A percentile compares a stretch with the other conserved stretches of the same genome.
These are phyloP conservation scores for Calocybe gambosa DNA, from an alignment of 1,284 basidiomycete genomes.

Conservation along the genomic window DNA sequence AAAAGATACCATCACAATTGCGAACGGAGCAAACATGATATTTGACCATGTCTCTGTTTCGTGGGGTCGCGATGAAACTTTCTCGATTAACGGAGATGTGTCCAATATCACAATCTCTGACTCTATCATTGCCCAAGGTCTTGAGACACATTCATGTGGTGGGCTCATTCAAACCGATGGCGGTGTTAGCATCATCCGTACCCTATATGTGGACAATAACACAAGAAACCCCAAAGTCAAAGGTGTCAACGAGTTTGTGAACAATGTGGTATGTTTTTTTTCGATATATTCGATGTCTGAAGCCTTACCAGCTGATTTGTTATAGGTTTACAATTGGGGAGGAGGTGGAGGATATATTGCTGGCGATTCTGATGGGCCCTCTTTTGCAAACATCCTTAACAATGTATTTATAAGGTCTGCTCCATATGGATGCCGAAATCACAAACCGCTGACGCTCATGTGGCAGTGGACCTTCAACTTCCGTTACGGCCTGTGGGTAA, in stretches of 20 bases:
- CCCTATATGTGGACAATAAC: constrained; percentile 33
- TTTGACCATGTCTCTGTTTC: constrained; percentile 33
- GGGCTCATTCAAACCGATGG: constrained; percentile 33
- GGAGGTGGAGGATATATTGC: constrained; percentile 32
- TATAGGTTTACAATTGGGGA: constrained; percentile 32
- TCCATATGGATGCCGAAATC: background rate
- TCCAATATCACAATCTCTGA: constrained; percentile 31
- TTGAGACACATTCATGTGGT: constrained; percentile 32
- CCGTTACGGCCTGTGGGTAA: constrained; percentile 22
- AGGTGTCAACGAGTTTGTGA: constrained; percentile 32
- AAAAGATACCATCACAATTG: constrained; percentile 31
- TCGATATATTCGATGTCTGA: background rate
- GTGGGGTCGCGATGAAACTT: constrained; percentile 33
- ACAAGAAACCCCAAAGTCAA: constrained; percentile 35
- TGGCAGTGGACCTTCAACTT: constrained; percentile 18
- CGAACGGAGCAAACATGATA: constrained; percentile 32
- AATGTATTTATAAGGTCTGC: constrained; percentile 30
- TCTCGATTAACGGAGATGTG: constrained; percentile 34
- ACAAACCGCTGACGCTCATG: constrained; percentile 16
- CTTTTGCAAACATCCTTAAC: constrained; percentile 30
- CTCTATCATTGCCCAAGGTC: constrained; percentile 31
- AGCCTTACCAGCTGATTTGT: background rate
- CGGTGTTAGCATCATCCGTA: constrained; percentile 31
- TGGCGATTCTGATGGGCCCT: constrained; percentile 29
- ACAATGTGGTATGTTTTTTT: constrained; percentile 28